Percentiles rank a stretch among this genome's conserved stretches.
These are phyloP conservation scores for Pythium pectinolyticum DNA, from an alignment of 352 stramenopile genomes.

Conservation along the genomic window DNA sequence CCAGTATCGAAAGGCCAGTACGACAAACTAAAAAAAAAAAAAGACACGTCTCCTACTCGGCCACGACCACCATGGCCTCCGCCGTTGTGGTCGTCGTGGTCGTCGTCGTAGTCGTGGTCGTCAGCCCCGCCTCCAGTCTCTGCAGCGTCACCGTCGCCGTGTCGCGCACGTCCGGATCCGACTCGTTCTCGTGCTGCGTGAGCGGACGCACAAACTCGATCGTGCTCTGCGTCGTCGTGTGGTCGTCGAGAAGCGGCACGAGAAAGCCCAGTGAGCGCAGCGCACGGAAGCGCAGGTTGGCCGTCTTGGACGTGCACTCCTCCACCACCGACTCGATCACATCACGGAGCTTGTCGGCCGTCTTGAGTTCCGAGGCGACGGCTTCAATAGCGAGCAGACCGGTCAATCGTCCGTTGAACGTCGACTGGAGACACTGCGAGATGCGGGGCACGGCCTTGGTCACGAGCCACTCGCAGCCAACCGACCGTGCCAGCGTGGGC, in stretches of 20 bases:
- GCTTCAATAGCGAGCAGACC: conserved; percentile 69
- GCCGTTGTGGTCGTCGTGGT: too few species aligned
- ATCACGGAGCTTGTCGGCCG: conserved; percentile 66
- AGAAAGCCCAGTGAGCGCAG: conserved; percentile 67
- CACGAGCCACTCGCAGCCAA: conserved; percentile 76
- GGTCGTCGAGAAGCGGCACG: conserved; percentile 70
- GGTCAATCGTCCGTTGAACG: conserved; percentile 73
- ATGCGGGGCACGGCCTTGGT: conserved; percentile 69
- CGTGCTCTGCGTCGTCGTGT: conserved; percentile 57
- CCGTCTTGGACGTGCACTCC: conserved; percentile 76
- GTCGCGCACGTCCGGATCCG: conserved; percentile 76
- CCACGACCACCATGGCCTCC: too few species aligned
- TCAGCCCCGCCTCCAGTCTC: conserved; percentile 45
- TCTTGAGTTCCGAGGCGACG: conserved; percentile 57
- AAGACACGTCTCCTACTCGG: not conserved
- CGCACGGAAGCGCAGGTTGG: conserved; percentile 80
- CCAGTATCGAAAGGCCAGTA: too few species aligned
- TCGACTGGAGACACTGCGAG: conserved; percentile 61
- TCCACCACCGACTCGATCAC: conserved; percentile 68
- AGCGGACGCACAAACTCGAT: conserved; percentile 79
- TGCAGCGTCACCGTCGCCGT: conserved; percentile 55
- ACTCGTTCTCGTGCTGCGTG: conserved; percentile 55
- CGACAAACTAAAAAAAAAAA: too few species aligned
- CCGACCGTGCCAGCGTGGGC: conserved; percentile 58
- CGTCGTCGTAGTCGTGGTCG: too few species aligned